Evolutionary conservation across 371 early-diverging fungal genomes (phyloP).

Genomic region (Rhizomucor pusillus): DNA sequence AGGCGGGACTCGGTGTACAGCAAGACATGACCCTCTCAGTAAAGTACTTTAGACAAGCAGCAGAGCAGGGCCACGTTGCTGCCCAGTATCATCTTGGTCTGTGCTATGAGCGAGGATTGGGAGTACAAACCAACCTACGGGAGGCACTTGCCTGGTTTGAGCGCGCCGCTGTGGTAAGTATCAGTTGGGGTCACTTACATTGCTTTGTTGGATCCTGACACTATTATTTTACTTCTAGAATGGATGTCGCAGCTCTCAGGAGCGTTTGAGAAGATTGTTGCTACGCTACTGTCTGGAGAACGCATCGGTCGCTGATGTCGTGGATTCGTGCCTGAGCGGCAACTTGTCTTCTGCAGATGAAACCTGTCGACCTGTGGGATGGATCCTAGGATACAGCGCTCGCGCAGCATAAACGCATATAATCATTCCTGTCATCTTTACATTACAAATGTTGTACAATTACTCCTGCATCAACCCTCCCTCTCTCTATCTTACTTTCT

Average conservation of each 20-base stretch:
- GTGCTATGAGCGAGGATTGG: conserved; percentile 59
- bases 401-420: too few relatives aligned
- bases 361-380: too few relatives aligned
- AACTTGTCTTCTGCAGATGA: too few relatives aligned
- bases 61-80: conserved; percentile 52
- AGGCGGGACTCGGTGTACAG: conserved; percentile 68
- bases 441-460: too few relatives aligned
- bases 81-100: conserved; percentile 56
- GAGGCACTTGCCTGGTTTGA: conserved; percentile 60
- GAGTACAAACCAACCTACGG: conserved; percentile 44
- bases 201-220: too few relatives aligned
- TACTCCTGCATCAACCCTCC: too few relatives aligned
- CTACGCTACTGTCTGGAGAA: conserved; percentile 38
- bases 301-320: too few relatives aligned
- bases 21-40: conserved; percentile 50
- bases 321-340: too few relatives aligned
- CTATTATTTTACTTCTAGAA: conserved; percentile 21
- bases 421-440: too few relatives aligned
- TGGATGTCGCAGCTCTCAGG: conserved; percentile 50
- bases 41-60: conserved; percentile 53
- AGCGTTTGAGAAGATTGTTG: conserved; percentile 40
- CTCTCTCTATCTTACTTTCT: too few relatives aligned
- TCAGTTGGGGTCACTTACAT: too few relatives aligned
- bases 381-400: too few relatives aligned
- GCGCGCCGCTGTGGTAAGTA: conserved; percentile 31